These are phyloP conservation scores for Vairimorpha apis DNA, from an alignment of 371 early-diverging fungal genomes.

Conservation along the genomic window DNA sequence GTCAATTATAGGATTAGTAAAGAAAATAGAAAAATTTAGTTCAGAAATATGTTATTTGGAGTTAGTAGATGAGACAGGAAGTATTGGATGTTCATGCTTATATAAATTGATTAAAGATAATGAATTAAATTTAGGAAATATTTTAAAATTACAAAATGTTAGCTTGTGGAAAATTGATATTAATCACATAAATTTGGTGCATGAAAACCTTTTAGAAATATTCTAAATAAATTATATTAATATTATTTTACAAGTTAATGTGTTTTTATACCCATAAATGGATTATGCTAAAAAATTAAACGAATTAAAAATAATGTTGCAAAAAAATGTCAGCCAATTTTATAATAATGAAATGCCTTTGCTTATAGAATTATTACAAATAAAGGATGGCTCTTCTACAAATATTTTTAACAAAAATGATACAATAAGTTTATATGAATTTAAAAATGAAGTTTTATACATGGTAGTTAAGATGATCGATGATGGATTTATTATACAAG, in stretches of 20 bases:
- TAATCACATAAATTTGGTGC: constrained; percentile 33
- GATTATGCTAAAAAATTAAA: constrained; percentile 28
- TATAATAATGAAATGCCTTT: constrained; percentile 19
- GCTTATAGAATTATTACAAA: constrained; percentile 18
- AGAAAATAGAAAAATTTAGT: constrained; percentile 17
- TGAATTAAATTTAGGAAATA: constrained; percentile 21
- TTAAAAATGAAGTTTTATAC: constrained; percentile 39
- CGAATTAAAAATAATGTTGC: constrained; percentile 34
- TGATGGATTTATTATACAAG: constrained; percentile 15
- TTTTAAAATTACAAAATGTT: constrained; percentile 12
- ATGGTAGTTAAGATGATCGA: constrained; percentile 29
- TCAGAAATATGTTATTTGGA: constrained; percentile 13
- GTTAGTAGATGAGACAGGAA: constrained; percentile 27
- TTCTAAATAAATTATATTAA: background rate
- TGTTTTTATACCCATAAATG: constrained; percentile 10
- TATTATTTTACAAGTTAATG: too few species aligned
- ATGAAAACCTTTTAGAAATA: constrained; percentile 15
- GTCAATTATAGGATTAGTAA: constrained; percentile 28
- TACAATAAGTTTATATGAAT: constrained; percentile 22
- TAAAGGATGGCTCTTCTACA: constrained; percentile 24
- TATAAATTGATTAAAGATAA: background rate
- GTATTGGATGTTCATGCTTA: constrained; percentile 19
- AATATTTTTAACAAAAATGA: constrained; percentile 40
- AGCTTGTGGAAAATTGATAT: constrained; percentile 34
- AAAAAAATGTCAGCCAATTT: constrained; percentile 21